Evolutionary conservation across 257 asterid species (phyloP).

Genomic region (Nicotiana obtusifolia): DNA sequence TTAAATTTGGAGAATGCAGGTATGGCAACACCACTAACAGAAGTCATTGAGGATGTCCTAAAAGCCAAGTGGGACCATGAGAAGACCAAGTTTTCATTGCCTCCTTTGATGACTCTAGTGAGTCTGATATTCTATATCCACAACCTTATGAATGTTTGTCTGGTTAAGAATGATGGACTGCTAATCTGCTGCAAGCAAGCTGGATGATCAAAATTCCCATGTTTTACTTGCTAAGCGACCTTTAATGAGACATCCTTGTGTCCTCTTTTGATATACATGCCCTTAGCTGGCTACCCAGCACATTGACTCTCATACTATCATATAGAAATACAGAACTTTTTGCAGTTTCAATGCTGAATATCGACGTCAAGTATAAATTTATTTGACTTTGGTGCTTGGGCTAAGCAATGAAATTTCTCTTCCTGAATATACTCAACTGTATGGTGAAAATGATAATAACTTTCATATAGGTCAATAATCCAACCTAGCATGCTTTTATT

Average conservation of each 20-base stretch:
- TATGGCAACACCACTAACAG: constrained; percentile 44
- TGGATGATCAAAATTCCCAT: not conserved
- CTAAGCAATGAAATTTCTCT: not conserved
- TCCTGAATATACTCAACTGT: not conserved
- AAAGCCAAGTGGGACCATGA: constrained; percentile 86
- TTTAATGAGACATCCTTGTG: too few species aligned
- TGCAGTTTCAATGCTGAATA: not conserved
- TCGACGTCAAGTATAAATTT: not conserved
- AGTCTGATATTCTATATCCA: constrained; percentile 19
- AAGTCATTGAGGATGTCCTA: constrained; percentile 59
- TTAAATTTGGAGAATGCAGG: constrained; percentile 50
- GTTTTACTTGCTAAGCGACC: not conserved
- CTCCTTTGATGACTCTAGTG: constrained; percentile 89
- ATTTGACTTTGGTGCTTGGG: not conserved
- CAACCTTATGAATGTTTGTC: not conserved
- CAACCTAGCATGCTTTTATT: not conserved
- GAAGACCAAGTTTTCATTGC: constrained; percentile 74
- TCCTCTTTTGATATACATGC: too few species aligned
- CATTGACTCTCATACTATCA: not conserved
- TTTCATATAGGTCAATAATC: not conserved
- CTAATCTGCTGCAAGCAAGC: not conserved
- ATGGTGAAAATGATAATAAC: not conserved
- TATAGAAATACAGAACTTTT: not conserved
- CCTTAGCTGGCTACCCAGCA: too few species aligned
- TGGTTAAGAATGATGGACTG: not conserved